Percentiles rank a stretch among this genome's conserved stretches.
Evolutionary conservation across 768 basidiomycete species (phyloP).

Genomic region (Termitomyces bulborhizus): DNA sequence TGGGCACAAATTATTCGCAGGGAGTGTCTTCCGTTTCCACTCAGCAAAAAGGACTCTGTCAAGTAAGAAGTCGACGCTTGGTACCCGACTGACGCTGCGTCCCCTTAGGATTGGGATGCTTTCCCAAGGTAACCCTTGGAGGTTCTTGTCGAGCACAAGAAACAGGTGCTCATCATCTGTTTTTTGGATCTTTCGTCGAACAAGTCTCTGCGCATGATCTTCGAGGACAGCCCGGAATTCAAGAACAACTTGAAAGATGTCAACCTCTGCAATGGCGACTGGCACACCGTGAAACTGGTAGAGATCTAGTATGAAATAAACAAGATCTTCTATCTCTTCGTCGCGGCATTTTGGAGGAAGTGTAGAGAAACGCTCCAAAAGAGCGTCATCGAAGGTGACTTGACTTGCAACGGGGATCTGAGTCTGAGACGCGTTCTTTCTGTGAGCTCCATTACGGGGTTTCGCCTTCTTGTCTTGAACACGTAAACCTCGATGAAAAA

Average conservation of each 20-base stretch:
- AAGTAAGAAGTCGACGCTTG: slow-evolving; percentile 79
- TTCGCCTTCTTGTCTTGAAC: slow-evolving; percentile 59
- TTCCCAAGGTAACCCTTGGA: slow-evolving; percentile 94
- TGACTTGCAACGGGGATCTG: slow-evolving; percentile 31
- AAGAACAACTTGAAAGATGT: slow-evolving; percentile 83
- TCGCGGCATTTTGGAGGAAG: slow-evolving; percentile 78
- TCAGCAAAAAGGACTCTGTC: slow-evolving; percentile 70
- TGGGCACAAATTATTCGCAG: slow-evolving; percentile 14
- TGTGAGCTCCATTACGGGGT: slow-evolving; percentile 24
- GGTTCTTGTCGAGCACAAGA: slow-evolving; percentile 82
- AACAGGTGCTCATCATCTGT: slow-evolving; percentile 69
- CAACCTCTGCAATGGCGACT: slow-evolving; percentile 86
- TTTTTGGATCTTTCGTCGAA: slow-evolving; percentile 18
- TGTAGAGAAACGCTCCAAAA: slow-evolving; percentile 84
- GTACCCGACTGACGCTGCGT: slow-evolving; percentile 87
- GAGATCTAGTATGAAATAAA: slow-evolving; percentile 89
- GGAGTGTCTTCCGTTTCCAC: slow-evolving; percentile 25
- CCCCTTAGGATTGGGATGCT: slow-evolving; percentile 83
- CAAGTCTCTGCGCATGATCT: slow-evolving; percentile 48
- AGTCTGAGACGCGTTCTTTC: slow-evolving; percentile 26
- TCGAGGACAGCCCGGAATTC: slow-evolving; percentile 77
- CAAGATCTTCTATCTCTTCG: slow-evolving; percentile 92
- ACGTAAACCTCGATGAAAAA: slow-evolving; percentile 63
- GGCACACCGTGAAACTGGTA: slow-evolving; percentile 92
- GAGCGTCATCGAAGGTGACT: slow-evolving; percentile 59